Evolutionary conservation across 2,329 filamentous ascomycete species (phyloP).

Genomic region (Cyphellophora attinorum): DNA sequence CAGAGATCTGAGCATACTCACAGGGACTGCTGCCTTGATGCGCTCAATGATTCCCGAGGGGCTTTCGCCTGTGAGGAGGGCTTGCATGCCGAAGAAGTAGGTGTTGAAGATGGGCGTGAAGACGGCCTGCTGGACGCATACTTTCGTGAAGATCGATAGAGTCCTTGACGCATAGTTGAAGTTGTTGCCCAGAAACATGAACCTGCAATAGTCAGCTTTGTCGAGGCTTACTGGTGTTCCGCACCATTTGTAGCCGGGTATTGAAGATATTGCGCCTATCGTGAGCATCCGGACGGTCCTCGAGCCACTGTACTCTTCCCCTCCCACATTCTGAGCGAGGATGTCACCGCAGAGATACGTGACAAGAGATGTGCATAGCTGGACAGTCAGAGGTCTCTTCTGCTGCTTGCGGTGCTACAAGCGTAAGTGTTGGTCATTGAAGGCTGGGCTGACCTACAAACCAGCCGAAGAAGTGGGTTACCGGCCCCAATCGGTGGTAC

Average conservation of each 20-base stretch:
- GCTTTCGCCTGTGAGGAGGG: constrained; percentile 60
- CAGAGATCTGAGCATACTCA: constrained; percentile 65
- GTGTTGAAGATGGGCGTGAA: constrained; percentile 79
- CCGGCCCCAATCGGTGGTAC: constrained; percentile 18
- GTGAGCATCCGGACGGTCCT: constrained; percentile 62
- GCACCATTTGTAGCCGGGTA: constrained; percentile 77
- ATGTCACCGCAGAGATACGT: constrained; percentile 56
- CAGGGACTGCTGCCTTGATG: constrained; percentile 65
- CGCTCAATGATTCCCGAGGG: constrained; percentile 57
- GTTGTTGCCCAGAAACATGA: constrained; percentile 65
- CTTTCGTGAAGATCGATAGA: constrained; percentile 65
- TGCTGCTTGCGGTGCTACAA: constrained; percentile 49
- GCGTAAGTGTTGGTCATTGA: background rate
- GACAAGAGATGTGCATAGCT: constrained; percentile 63
- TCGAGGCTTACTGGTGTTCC: constrained; percentile 14
- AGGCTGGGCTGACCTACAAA: constrained; percentile 5
- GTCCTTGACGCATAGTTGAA: constrained; percentile 75
- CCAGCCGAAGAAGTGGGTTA: constrained; percentile 19
- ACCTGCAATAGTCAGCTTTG: constrained; percentile 40
- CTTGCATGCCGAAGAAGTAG: constrained; percentile 76
- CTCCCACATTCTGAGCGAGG: constrained; percentile 20
- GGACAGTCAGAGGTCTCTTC: constrained; percentile 66
- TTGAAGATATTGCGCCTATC: constrained; percentile 63
- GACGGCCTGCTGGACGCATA: constrained; percentile 65
- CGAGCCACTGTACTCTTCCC: constrained; percentile 53